A percentile compares a stretch with the other conserved stretches of the same genome.
These are phyloP conservation scores for Quercus lobata DNA, from an alignment of 331 rosid genomes.

Conservation along the genomic window DNA sequence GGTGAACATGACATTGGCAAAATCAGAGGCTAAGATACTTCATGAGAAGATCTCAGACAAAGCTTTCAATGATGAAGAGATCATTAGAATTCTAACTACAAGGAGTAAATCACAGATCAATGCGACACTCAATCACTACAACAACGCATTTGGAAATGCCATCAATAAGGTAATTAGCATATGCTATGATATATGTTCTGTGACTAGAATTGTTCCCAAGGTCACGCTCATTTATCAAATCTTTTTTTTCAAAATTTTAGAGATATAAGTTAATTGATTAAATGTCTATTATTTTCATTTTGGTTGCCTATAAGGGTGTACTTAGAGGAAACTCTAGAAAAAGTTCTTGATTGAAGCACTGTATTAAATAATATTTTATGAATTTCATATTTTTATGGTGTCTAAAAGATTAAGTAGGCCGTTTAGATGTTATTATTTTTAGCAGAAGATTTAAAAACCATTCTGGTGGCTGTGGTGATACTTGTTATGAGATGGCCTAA, in stretches of 20 bases:
- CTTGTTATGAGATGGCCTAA: not conserved
- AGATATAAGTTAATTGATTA: no score
- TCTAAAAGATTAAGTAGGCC: not conserved
- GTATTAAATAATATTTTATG: no score
- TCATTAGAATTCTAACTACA: conserved; percentile 45
- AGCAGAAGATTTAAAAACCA: not conserved
- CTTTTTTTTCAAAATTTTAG: no score
- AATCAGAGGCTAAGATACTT: conserved; percentile 47
- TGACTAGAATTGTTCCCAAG: not conserved
- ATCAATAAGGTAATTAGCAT: conserved; percentile 46
- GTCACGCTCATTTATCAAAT: no score
- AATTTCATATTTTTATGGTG: no score
- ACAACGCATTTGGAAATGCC: conserved; percentile 57
- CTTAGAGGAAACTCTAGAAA: not conserved
- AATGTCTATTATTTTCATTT: no score
- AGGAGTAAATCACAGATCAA: conserved; percentile 53
- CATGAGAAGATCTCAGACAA: conserved; percentile 35
- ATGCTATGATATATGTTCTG: not conserved
- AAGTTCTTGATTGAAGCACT: no score
- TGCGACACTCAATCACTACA: conserved; percentile 53
- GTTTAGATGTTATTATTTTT: not conserved
- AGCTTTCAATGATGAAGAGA: conserved; percentile 41
- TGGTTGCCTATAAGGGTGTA: not conserved
- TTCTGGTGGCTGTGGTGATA: not conserved
- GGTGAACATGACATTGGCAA: conserved; percentile 30